Percentiles rank a stretch among this genome's conserved stretches.
These are phyloP conservation scores for Cinchona pubescens DNA, from an alignment of 257 asterid genomes.

Conservation along the genomic window DNA sequence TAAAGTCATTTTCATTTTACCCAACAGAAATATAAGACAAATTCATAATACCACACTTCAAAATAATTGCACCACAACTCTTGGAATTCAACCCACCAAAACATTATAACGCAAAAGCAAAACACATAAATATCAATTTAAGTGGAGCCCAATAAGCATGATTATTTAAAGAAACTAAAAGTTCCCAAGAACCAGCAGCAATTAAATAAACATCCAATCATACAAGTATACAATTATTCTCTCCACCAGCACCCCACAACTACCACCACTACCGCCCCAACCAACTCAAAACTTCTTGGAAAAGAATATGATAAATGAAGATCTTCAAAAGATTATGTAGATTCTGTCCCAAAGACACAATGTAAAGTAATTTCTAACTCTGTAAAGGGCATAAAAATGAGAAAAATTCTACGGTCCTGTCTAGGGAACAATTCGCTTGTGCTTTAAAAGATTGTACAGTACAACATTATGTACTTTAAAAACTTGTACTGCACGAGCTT, in stretches of 20 bases:
- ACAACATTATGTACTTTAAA: too few relatives aligned
- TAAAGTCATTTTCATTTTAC: slow-evolving; percentile 5
- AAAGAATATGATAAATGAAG: neutral
- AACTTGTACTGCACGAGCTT: too few relatives aligned
- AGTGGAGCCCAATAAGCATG: neutral
- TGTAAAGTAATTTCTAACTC: neutral
- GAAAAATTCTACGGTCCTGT: too few relatives aligned
- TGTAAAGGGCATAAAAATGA: neutral
- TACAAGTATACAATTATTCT: too few relatives aligned
- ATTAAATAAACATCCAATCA: neutral
- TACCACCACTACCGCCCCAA: neutral
- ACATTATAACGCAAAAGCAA: neutral
- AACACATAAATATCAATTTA: neutral
- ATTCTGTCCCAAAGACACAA: neutral
- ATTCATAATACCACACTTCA: too few relatives aligned
- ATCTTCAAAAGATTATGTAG: neutral
- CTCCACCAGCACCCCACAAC: neutral
- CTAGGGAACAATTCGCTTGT: too few relatives aligned
- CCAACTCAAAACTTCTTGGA: too few relatives aligned
- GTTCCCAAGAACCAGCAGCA: neutral
- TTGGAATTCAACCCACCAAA: slow-evolving; percentile 3
- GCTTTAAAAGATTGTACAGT: too few relatives aligned
- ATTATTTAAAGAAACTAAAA: neutral
- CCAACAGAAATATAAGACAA: neutral
- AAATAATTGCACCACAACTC: neutral